Evolutionary conservation across 352 stramenopile species (phyloP), one percentile per base, ranked within the genome.

Genomic region (Phytophthora gonapodyides): DNA sequence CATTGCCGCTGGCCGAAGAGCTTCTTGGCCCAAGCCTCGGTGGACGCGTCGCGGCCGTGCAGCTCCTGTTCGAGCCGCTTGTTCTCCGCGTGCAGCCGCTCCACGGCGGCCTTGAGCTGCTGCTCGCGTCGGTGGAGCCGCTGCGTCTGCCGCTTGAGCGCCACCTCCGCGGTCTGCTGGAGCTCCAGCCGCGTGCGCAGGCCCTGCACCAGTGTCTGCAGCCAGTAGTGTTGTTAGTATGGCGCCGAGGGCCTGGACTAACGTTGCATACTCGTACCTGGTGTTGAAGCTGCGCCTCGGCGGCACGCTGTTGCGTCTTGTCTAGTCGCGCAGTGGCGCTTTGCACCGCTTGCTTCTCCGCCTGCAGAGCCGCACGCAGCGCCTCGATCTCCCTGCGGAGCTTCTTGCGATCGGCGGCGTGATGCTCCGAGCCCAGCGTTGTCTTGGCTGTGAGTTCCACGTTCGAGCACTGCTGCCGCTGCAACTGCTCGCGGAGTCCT

Each of bases 11-110:
- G 24, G 0, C 46, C 35, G 24, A 72, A 72, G 49, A 72, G 52
- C 33, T 63, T 64, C 15, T 59, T 67, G 34, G 64, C 58, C 64
- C 58, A 72, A 10, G 58, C 58, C 38, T 71, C 64, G 0, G 64
- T 71, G 27, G 57, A 63, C 41, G 45, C 57, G 34, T 71, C 57
- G 16, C 64, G 57, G n/a, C 50, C 40, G 37, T 61, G 58, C 15
- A 54, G 41, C 33, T 81, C 69, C 17, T 81, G 17, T 13, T 45
- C 38, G n/a, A 67, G 53, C 58, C 75, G 57, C 35, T 76, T 51
- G 37, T 69, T 74, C 37, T 76, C 61, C 13, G 15, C 48, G 41
- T 64, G 60, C 40, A 73, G 16, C 47, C 68, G 62, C 34, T 57
- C 52, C 16, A 52, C 41, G 13, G 61, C 6, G 10, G 38, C 33